Base-by-base conservation (phyloP, 257 asterid species). In the Vinca minor region DNA sequence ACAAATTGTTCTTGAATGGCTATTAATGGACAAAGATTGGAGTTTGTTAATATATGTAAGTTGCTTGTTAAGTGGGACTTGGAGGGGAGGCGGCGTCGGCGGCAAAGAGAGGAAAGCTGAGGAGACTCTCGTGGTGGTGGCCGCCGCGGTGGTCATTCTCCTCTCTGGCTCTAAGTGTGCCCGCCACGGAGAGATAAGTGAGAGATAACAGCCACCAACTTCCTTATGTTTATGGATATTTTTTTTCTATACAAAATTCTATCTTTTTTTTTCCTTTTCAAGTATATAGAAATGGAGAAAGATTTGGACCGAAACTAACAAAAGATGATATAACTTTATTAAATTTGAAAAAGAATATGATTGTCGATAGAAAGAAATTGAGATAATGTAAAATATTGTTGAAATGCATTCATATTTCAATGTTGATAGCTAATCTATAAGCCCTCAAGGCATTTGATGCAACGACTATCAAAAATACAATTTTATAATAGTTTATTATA, bases 161-260 rank as follows among this genome's bases (percentile, higher is more conserved):
- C 78, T 76, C 69, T 73, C 69, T 41, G 54, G 10, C 63, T 45
- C 63, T 45, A 32, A 14, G 34, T 41, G 56, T n/a, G n/a, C n/a
- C 47, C 44, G 12, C 25, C 21, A 9, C 12, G 1, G 55, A 20
- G 64, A 61, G 73, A 55, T 74, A 76, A 67, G 67, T 63, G 66
- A 48, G 32, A 57, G 76, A 71, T 21, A 38, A 31, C 48, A 34
- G 50, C 49, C 64, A 59, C 17, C 65, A 38, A 87, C 75, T 20
- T 71, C 74, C 74, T 85, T 84, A 53, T 69, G 96, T 71, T 85
- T 94, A 5, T n/a, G 26, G 53, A n/a, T 3, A n/a, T 54, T 11
- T 55, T 13, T 8, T n/a, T n/a, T n/a, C 38, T 7, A 3, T 7
- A 34, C 1, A 42, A 42, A 11, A 1, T 42, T 13, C 3, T 14